Percentiles rank a stretch among this genome's conserved stretches.
Conservation (phyloP, 371 early-diverging fungal genomes). For the Haplosporangium sp. region DNA sequence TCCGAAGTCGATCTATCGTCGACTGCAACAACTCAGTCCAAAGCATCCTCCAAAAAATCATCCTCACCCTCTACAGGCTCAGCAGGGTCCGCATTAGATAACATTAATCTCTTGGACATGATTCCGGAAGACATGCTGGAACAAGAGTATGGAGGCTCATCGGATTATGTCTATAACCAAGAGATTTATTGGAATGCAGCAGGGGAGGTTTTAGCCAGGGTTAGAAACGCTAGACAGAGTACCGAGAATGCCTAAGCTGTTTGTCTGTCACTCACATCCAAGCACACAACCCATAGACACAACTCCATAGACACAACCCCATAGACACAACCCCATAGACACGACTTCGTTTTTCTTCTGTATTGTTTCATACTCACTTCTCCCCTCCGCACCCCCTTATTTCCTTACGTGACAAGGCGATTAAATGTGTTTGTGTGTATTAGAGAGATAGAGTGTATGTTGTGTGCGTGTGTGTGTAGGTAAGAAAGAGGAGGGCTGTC, state of each 20-base stretch:
- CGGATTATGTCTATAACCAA: slow-evolving; percentile 66
- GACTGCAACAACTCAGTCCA: neutral
- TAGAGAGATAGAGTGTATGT: too few species aligned
- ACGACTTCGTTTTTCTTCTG: too few species aligned
- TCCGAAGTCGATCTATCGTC: slow-evolving; percentile 31
- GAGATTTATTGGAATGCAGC: slow-evolving; percentile 68
- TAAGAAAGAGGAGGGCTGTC: too few species aligned
- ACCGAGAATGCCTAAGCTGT: too few species aligned
- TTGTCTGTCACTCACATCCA: too few species aligned
- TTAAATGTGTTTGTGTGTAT: too few species aligned
- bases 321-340: neutral
- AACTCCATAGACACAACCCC: neutral
- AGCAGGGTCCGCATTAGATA: slow-evolving; percentile 49
- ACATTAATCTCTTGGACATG: slow-evolving; percentile 63
- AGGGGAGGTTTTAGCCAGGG: slow-evolving; percentile 13
- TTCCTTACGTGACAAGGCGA: too few species aligned
- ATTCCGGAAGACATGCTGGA: slow-evolving; percentile 67
- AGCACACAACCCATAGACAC: neutral
- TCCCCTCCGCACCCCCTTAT: too few species aligned
- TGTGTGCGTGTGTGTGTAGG: too few species aligned
- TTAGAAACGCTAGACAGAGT: neutral
- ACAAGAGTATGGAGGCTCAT: slow-evolving; percentile 70
- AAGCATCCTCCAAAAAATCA: slow-evolving; percentile 4
- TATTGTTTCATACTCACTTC: too few species aligned
- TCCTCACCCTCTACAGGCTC: slow-evolving; percentile 15